A percentile compares a stretch with the other conserved stretches of the same genome.
Conservation (phyloP, 208 protist genomes). For the Leishmania tropica region DNA sequence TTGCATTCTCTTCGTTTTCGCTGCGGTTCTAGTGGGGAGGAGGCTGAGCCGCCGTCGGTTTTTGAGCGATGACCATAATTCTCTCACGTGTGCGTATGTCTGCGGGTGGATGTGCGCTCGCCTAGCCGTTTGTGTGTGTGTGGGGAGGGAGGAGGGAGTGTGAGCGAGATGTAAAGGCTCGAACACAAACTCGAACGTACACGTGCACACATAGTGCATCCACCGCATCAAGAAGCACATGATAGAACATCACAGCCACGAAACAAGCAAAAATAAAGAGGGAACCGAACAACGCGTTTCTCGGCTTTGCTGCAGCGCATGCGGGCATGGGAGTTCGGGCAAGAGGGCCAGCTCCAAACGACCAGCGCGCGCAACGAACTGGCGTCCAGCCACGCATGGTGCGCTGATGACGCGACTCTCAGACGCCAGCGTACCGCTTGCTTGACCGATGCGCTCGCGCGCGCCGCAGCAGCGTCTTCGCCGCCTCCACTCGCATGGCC, state of each 20-base stretch:
- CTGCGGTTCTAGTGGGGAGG: neutral
- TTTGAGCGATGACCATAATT: neutral
- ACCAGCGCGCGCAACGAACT: neutral
- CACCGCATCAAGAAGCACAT: neutral
- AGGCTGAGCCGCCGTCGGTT: neutral
- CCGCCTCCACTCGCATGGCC: conserved; percentile 15
- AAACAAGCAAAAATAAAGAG: neutral
- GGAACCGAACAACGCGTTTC: neutral
- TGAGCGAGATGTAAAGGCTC: neutral
- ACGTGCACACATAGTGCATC: neutral
- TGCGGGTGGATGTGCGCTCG: neutral
- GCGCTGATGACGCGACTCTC: neutral
- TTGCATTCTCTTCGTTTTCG: neutral
- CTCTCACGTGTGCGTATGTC: neutral
- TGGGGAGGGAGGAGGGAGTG: neutral
- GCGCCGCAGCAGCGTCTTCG: conserved; percentile 27
- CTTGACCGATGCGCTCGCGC: conserved; percentile 4
- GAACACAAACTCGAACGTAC: neutral
- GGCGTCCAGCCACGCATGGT: neutral
- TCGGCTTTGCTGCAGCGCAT: neutral
- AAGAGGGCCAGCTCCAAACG: neutral
- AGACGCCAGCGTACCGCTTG: neutral
- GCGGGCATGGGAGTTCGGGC: neutral
- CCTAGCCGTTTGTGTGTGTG: neutral
- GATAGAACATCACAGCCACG: neutral